phyloP scores from a whole-genome alignment of 228 moss, liverwort and hornwort species.

The Sphagnum fallax region DNA sequence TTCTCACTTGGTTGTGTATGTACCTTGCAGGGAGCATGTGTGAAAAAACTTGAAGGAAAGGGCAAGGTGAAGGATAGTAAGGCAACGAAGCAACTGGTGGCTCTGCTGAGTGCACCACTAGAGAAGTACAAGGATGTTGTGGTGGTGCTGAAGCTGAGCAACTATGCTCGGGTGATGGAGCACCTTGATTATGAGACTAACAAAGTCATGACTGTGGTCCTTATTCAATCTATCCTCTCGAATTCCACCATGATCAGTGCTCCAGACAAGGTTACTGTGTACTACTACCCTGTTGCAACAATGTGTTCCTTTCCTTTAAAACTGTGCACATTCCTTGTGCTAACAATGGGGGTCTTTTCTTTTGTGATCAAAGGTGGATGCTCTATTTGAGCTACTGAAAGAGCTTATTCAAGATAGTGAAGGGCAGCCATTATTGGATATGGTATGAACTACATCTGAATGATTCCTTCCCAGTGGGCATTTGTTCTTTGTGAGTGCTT shows the following conservation, averaged over 20 bases:
- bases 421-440: conserved; percentile 35
- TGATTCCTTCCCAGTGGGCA: no score
- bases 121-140: conserved; percentile 94
- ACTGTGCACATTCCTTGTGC: no score
- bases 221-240: conserved; percentile 78
- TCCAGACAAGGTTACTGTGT: conserved; percentile 62
- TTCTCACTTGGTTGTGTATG: not conserved
- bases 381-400: conserved; percentile 75
- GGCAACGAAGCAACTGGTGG: conserved; percentile 80
- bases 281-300: no score
- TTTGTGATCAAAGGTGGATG: conserved; percentile 57
- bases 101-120: conserved; percentile 76
- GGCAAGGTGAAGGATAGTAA: conserved; percentile 78
- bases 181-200: conserved; percentile 83
- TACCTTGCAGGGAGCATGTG: conserved; percentile 67
- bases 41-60: conserved; percentile 74
- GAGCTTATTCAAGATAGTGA: conserved; percentile 75
- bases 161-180: conserved; percentile 86
- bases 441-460: conserved; percentile 20
- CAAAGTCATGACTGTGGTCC: conserved; percentile 83
- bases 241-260: conserved; percentile 64
- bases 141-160: conserved; percentile 72
- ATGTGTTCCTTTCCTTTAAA: no score
- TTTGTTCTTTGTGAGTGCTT: no score
- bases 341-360: not conserved